Evolutionary conservation across 1,284 basidiomycete species (phyloP), one percentile per base, ranked within the genome.

Genomic region (Mycosarcoma mackinlayi): DNA sequence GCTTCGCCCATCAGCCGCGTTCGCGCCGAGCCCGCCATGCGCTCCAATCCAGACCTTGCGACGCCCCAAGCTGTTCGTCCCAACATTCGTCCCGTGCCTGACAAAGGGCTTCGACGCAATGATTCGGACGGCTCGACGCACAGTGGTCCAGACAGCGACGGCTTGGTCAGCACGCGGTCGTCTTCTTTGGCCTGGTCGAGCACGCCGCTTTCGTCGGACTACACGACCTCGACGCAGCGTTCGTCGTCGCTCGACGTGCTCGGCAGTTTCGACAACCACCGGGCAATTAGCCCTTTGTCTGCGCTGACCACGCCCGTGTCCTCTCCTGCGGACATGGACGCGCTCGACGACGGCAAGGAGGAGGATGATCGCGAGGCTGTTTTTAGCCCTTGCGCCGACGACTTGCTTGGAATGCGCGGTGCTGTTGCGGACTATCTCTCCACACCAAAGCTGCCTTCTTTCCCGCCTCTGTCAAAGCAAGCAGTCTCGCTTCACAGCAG

Each of bases 311-410:
- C 67, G 19, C 62, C 67, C 14, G 41, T 60, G n/a, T 71, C 67
- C 11, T 71, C 67, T 23, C 62, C 67, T 1, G 50, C 52, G 10
- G 62, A 56, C 34, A 34, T 53, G 40, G 50, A 39, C 10, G 23
- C 46, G 19, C 24, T 47, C 28, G 37, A 24, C 41, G 48, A 49
- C 21, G 21, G 5, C 9, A 44, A 45, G 40, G 47, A 19, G 14
- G 41, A 50, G 13, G 62, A 66, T 21, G 39, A 42, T 4, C 47
- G 41, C 23, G 47, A 51, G 23, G 60, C 60, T 8, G 34, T 64
- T 14, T 70, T 61, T 46, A 70, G 67, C 39, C 67, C 67, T 4
- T 70, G 57, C 19, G 56, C 61, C 25, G 67, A 70, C 35, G 61
- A 70, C 33, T n/a, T 53, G 47, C 37, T 69, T 16, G 25, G 25